Base-by-base conservation (phyloP, 2,329 filamentous ascomycete genomes). In the Epichloe gansuensis region DNA sequence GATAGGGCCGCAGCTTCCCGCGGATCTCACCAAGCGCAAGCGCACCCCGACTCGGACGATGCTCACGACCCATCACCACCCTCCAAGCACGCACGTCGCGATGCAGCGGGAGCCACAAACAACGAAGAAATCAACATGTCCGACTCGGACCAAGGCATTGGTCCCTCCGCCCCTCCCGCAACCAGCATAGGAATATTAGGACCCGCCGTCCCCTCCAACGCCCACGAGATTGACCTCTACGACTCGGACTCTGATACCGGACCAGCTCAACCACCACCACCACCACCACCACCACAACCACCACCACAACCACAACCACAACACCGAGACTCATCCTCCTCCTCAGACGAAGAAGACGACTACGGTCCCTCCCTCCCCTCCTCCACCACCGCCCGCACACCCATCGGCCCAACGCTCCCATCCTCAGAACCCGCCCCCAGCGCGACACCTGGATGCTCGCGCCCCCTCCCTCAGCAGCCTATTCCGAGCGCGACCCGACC, bases 391-490 rank as follows among this genome's bases (percentile, higher is more conserved):
- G 56, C 65, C 28, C 73, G 74, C 5, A 77, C 80, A 58, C 77
- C 62, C 51, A 65, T 67, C 43, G 69, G 69, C 13, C 66, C 68
- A 4, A 61, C 69, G 11, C 59, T 66, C 1, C 63, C 66, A 3
- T 58, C 63, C 13, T 58, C 69, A 5, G 63, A 72, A 39, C 59
- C 67, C 17, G 75, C 78, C 48, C 77, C 5, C 78, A 85, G 64
- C 83, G 91, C 61, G 91, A 95, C 71, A 84, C 88, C 62, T 91
- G 86, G 86, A 91, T 91, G 86, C 74, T 89, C 46, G 78, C 81
- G 1, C 86, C 86, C 0, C 72, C 74, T 2, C 68, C 74, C 23
- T 62, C 75, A 69, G 64, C 73, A 63, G 73, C 71, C 70, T 64
- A 79, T 59, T 78, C 58, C 70, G 86, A 66, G 72, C 86, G 72